Evolutionary conservation across 345 rosid genomes (phyloP), one percentile per base, ranked within the genome.

Genomic region (Arabis hirsuta): DNA sequence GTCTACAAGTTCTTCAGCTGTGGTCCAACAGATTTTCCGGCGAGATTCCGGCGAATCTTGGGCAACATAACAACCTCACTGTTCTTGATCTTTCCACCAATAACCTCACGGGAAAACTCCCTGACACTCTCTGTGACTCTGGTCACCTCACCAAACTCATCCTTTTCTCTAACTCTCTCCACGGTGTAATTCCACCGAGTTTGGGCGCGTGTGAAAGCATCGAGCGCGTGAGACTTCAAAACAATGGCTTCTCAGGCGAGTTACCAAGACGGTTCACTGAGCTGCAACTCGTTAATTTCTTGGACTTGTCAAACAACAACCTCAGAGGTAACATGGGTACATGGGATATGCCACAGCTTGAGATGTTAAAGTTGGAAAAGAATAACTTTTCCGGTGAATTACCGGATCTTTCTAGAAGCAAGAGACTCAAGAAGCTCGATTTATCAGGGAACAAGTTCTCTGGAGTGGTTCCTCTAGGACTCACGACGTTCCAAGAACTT

Each of bases 41-140:
- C 9, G 68, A 78, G 52, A 86, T 94, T 73, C 98, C 98, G 0
- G n/a, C n/a, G 10, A 77, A 63, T 48, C 92, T 94, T 41, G 97
- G 96, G 47, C 77, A 81, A 67, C 72, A 66, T 46, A 85, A 67
- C 79, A 89, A 86, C 69, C 88, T 94, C 74, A 91, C 90, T 5
- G 55, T 94, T 5, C 64, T 91, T 27, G 98, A 94, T 85, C 88
- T 93, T 27, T 93, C 98, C 65, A 83, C 90, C 47, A 93, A 93
- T 74, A 84, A 71, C 66, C 92, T 93, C 68, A 73, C 86, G 0
- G 97, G 96, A 32, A 76, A 67, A 41, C 71, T 93, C n/a, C 98
- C 98, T 1, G 78, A 82, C 14, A 74, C 81, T 2, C 63, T 93
- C 0, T 93, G 98, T 69, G 76, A 75, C 31, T 90, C 97, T 2